These are phyloP conservation scores for Xylariaceae sp. DNA, from an alignment of 2,329 filamentous ascomycete species.

Conservation along the genomic window DNA sequence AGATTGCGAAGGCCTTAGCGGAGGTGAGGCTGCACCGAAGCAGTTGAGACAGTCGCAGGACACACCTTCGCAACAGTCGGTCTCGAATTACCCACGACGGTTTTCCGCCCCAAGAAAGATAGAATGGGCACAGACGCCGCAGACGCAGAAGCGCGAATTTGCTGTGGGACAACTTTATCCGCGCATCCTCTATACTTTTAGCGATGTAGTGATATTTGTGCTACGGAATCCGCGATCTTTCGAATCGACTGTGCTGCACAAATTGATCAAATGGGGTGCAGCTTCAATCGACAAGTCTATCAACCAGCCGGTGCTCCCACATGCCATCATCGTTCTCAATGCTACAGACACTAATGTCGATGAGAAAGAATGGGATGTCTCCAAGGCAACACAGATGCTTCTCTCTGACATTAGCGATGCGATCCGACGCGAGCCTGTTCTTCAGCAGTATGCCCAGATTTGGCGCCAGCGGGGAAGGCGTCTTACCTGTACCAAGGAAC, in stretches of 20 bases:
- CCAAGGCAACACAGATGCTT: conserved; percentile 47
- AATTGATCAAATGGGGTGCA: conserved; percentile 56
- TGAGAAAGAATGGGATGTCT: conserved; percentile 50
- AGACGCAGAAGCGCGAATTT: conserved; percentile 45
- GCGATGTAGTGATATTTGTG: conserved; percentile 52
- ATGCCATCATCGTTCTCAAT: conserved; percentile 61
- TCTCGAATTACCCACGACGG: conserved; percentile 21
- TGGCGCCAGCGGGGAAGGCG: conserved; percentile 49
- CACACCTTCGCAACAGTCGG: conserved; percentile 6
- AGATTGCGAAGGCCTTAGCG: conserved; percentile 59
- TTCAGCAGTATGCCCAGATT: conserved; percentile 48
- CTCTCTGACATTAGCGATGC: conserved; percentile 44
- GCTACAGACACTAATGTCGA: conserved; percentile 47
- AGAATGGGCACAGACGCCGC: conserved; percentile 44
- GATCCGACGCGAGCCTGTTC: conserved; percentile 41
- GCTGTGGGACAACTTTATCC: conserved; percentile 50
- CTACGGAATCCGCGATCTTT: conserved; percentile 49
- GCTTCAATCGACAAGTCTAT: conserved; percentile 58
- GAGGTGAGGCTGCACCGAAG: conserved; percentile 49
- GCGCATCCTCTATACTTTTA: conserved; percentile 53
- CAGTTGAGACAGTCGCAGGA: conserved; percentile 36
- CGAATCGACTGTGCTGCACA: conserved; percentile 48
- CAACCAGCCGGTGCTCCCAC: conserved; percentile 61
- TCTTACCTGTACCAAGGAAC: conserved; percentile 51
- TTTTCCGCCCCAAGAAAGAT: conserved; percentile 34